A percentile compares a stretch with the other conserved stretches of the same genome.
Evolutionary conservation across 2,329 filamentous ascomycete genomes (phyloP).

Genomic region (Stachybotrys elegans): DNA sequence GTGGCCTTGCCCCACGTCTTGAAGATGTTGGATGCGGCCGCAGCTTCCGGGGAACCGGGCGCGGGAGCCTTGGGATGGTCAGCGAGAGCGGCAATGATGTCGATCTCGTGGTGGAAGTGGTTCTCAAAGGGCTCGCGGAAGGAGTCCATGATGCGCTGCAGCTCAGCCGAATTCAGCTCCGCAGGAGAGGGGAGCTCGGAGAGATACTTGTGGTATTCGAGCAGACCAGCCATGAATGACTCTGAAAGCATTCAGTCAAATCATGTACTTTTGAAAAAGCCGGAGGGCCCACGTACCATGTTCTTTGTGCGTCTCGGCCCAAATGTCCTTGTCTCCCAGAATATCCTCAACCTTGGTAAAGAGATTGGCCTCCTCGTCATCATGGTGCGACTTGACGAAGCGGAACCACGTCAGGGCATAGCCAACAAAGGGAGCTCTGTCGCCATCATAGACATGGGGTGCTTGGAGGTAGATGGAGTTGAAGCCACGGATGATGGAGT

Average conservation of each 20-base stretch:
- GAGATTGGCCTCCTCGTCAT: constrained; percentile 52
- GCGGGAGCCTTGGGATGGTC: constrained; percentile 46
- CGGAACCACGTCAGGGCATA: constrained; percentile 55
- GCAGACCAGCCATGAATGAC: constrained; percentile 47
- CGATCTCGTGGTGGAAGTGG: constrained; percentile 53
- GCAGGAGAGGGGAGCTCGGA: constrained; percentile 31
- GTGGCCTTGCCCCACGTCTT: constrained; percentile 59
- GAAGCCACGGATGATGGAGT: constrained; percentile 57
- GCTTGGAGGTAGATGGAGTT: constrained; percentile 61
- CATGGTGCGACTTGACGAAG: constrained; percentile 56
- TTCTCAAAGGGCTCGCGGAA: constrained; percentile 46
- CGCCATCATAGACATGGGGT: constrained; percentile 41
- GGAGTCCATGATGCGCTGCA: constrained; percentile 43
- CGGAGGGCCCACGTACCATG: constrained; percentile 36
- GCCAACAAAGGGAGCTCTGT: constrained; percentile 51
- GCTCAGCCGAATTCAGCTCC: constrained; percentile 37
- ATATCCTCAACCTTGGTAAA: constrained; percentile 51
- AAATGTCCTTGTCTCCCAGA: constrained; percentile 45
- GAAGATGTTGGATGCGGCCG: constrained; percentile 44
- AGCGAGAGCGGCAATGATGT: constrained; percentile 44
- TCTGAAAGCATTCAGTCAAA: constrained; percentile 14
- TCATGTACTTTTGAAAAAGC: neutral
- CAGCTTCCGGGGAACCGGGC: constrained; percentile 37
- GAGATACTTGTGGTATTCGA: constrained; percentile 49
- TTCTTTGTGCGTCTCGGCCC: constrained; percentile 47